Conservation (phyloP, 768 basidiomycete genomes). For the Xerocomus potaroensis region DNA sequence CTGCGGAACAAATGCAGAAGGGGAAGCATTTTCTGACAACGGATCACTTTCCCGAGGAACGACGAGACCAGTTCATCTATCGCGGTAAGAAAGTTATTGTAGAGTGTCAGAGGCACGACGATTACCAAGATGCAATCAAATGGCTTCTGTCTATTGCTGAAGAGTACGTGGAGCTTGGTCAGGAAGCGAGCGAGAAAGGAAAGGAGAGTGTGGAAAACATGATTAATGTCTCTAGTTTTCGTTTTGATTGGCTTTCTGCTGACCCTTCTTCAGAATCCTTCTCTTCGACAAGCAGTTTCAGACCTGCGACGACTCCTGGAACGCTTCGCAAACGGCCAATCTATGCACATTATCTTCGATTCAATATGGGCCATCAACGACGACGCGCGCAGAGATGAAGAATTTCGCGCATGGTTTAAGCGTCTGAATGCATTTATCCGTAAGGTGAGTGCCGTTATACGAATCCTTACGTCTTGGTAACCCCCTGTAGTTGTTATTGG, state of each 20-base stretch:
- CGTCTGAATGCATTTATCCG: constrained; percentile 59
- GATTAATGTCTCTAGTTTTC: constrained; percentile 7
- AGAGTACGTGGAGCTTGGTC: constrained; percentile 56
- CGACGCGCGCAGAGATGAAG: constrained; percentile 71
- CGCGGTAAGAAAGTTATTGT: constrained; percentile 90
- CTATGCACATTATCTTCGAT: constrained; percentile 64
- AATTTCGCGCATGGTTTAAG: constrained; percentile 70
- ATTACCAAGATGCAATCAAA: constrained; percentile 78
- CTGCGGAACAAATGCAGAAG: constrained; percentile 49
- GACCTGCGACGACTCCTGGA: constrained; percentile 83
- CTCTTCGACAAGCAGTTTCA: constrained; percentile 49
- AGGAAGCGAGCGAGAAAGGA: constrained; percentile 33
- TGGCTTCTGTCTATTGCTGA: constrained; percentile 66
- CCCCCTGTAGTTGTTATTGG: constrained; percentile 54
- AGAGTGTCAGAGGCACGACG: constrained; percentile 88
- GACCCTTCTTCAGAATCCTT: constrained; percentile 40
- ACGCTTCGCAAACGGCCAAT: constrained; percentile 78
- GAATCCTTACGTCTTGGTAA: not conserved
- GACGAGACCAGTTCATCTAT: constrained; percentile 91
- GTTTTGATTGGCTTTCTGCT: constrained; percentile 12
- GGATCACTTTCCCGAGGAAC: constrained; percentile 86
- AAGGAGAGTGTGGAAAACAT: constrained; percentile 24
- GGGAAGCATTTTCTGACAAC: constrained; percentile 68
- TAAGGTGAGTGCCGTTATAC: constrained; percentile 39
- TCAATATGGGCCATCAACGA: constrained; percentile 67